These are phyloP conservation scores for Eurotiales sp. DNA, from an alignment of 2,329 filamentous ascomycete species.

Conservation along the genomic window DNA sequence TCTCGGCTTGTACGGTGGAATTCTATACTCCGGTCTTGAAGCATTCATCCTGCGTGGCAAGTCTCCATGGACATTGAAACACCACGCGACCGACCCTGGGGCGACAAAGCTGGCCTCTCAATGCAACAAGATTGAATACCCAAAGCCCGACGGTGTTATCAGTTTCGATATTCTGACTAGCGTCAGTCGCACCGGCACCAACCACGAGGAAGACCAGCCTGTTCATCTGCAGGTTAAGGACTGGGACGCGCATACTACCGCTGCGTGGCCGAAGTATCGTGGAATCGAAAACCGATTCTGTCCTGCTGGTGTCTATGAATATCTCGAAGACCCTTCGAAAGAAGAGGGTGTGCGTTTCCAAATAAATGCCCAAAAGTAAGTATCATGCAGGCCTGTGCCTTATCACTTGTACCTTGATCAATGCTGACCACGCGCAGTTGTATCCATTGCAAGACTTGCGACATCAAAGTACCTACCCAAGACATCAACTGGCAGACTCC, in stretches of 20 bases:
- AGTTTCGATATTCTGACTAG: constrained; percentile 95
- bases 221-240: constrained; percentile 93
- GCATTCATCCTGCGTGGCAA: constrained; percentile 82
- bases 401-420: too few relatives aligned
- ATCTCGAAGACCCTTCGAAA: constrained; percentile 87
- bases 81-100: constrained; percentile 71
- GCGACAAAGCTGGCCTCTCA: constrained; percentile 76
- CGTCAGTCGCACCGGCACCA: constrained; percentile 91
- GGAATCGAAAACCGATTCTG: constrained; percentile 96
- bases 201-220: constrained; percentile 97
- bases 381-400: too few relatives aligned
- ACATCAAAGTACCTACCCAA: constrained; percentile 95
- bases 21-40: constrained; percentile 90
- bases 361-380: constrained; percentile 96
- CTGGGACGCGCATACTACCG: constrained; percentile 83
- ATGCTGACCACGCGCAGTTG: constrained; percentile 57
- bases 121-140: constrained; percentile 88
- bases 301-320: constrained; percentile 95
- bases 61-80: constrained; percentile 87
- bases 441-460: constrained; percentile 99
- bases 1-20: constrained; percentile 81
- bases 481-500: constrained; percentile 98
- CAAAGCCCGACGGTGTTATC: constrained; percentile 92
- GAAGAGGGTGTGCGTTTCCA: constrained; percentile 89
- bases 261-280: constrained; percentile 82